Percentiles rank a stretch among this genome's conserved stretches.
phyloP scores from a whole-genome alignment of 345 rosid genomes.

The Populus nigra region DNA sequence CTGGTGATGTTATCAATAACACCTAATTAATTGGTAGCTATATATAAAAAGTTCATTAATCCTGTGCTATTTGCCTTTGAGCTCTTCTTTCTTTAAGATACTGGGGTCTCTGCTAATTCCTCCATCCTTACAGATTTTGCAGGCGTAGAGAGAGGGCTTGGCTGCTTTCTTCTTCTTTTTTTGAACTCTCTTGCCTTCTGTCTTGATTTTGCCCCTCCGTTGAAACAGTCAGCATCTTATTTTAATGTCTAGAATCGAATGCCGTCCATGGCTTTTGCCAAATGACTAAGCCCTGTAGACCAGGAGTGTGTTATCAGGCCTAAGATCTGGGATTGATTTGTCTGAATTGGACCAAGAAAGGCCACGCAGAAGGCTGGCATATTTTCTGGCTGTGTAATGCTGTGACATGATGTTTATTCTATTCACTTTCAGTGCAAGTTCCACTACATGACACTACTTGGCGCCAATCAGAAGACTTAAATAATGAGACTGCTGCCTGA shows the following conservation, averaged over 20 bases:
- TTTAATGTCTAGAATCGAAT: not conserved
- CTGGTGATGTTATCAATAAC: not conserved
- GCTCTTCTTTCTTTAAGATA: not conserved
- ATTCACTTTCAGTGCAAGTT: not conserved
- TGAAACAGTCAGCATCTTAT: not conserved
- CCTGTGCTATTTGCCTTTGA: not conserved
- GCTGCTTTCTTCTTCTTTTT: not conserved
- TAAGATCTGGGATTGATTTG: slow-evolving; percentile 1
- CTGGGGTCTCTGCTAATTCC: not conserved
- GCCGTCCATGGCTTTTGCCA: not conserved
- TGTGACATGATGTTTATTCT: not conserved
- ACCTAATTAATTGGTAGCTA: no score
- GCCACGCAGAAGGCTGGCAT: not conserved
- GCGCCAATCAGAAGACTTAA: not conserved
- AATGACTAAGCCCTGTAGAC: not conserved
- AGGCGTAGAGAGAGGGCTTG: not conserved
- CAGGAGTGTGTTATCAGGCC: not conserved
- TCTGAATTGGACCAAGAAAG: not conserved
- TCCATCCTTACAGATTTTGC: not conserved
- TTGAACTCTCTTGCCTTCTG: not conserved
- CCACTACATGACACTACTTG: not conserved
- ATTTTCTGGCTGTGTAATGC: not conserved
- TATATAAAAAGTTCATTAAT: not conserved
- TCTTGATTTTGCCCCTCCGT: not conserved
- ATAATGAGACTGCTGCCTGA: slow-evolving; percentile 23